A percentile compares a stretch with the other conserved stretches of the same genome.
These are phyloP conservation scores for Fusarium buharicum DNA, from an alignment of 2,329 filamentous ascomycete species.

Conservation along the genomic window DNA sequence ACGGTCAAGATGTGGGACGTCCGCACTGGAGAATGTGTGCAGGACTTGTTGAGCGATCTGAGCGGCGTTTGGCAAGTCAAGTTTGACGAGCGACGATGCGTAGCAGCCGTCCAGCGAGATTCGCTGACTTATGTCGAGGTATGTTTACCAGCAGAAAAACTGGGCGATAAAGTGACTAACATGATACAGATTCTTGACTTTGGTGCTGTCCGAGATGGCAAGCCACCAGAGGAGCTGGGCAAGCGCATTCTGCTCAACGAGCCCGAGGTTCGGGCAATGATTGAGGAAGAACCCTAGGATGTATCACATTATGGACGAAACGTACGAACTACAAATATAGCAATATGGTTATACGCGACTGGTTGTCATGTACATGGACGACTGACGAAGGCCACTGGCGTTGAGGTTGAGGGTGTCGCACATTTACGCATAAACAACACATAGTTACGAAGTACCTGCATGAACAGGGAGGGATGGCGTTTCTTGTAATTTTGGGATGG, in stretches of 20 bases:
- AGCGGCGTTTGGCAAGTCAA: constrained; percentile 99
- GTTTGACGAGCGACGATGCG: constrained; percentile 94
- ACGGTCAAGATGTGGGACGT: constrained; percentile 99
- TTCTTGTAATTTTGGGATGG: constrained; percentile 30
- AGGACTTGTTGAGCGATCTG: constrained; percentile 91
- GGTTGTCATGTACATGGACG: constrained; percentile 18
- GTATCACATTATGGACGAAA: constrained; percentile 13
- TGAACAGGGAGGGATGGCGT: constrained; percentile 41
- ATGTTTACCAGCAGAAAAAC: constrained; percentile 49
- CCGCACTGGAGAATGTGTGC: constrained; percentile 87
- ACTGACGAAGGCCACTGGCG: constrained; percentile 38
- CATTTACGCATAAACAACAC: constrained; percentile 37
- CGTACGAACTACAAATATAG: constrained; percentile 7
- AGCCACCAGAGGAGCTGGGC: constrained; percentile 79
- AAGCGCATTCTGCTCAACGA: constrained; percentile 77
- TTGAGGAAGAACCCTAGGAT: constrained; percentile 56
- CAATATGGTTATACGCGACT: constrained; percentile 33
- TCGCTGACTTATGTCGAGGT: constrained; percentile 96
- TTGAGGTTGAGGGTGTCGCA: constrained; percentile 40
- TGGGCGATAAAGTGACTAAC: constrained; percentile 1
- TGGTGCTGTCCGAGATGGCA: constrained; percentile 89
- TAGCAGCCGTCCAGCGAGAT: constrained; percentile 94
- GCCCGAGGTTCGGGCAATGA: constrained; percentile 62
- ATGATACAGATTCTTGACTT: constrained; percentile 87
- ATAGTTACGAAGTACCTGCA: constrained; percentile 42